Evolutionary conservation across 2,329 filamentous ascomycete genomes (phyloP), one percentile per base, ranked within the genome.

Genomic region (Phialocephala sp.): DNA sequence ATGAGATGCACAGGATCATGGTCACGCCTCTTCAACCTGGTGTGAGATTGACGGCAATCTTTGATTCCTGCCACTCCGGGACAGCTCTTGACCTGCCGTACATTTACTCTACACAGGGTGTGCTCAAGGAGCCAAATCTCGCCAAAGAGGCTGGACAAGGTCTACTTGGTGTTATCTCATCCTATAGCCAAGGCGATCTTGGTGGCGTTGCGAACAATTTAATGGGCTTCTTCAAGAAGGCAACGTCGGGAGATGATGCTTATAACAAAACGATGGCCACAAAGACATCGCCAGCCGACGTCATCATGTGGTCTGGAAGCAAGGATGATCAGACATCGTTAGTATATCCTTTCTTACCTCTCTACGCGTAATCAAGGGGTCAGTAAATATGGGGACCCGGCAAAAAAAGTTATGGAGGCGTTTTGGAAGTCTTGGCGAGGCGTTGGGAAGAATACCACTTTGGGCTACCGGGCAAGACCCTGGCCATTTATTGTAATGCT

Each of bases 291-390:
- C 90, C 94, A 1, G 95, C 95, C 47, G 95, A 99, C 79, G 95
- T 99, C 37, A 88, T 99, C 77, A 97, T 97, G 92, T 97, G 94
- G 91, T 97, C 92, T 67, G 95, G 95, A 64, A 96, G 92, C 81
- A 97, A 97, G 80, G 95, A 99, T 76, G 88, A 90, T 68, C 95
- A 98, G 80, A 99, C 95, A 72, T 94, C 91, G 89, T 93, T 83
- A 81, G 90, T 89, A 74, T 70, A 75, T 68, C 69, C 76, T 74
- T 76, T 76, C 72, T 59, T 69, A 55, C 55, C 50, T 37, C 64
- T 56, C 71, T 88, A 88, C 75, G 85, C 88, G 75, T 89, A 88
- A 86, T 64, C 12, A 88, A 74, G 84, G 84, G 86, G 76, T 85
- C 84, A 66, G 87, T 89, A 72, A 22, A 62, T 64, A 79, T 88